These are phyloP conservation scores for Pleurostoma richardsiae DNA, from an alignment of 2,329 filamentous ascomycete genomes.

Conservation along the genomic window DNA sequence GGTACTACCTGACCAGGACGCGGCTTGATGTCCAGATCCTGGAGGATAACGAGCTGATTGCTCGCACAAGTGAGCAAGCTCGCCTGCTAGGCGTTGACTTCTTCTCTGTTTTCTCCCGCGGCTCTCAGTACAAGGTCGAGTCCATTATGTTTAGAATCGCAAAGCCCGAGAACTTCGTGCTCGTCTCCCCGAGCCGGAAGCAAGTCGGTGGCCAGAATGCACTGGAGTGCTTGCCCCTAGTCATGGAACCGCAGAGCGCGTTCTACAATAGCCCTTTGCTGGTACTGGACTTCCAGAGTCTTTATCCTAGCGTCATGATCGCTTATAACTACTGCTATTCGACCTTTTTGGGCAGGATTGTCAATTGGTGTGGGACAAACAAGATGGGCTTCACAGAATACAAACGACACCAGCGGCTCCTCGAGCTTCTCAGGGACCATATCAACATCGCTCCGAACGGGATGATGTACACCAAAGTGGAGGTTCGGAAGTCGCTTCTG, in stretches of 20 bases:
- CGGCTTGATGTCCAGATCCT: slow-evolving; percentile 86
- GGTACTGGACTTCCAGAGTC: slow-evolving; percentile 90
- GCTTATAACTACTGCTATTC: slow-evolving; percentile 99
- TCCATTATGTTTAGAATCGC: slow-evolving; percentile 98
- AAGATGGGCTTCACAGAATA: slow-evolving; percentile 96
- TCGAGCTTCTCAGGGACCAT: slow-evolving; percentile 75
- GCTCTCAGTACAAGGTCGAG: slow-evolving; percentile 97
- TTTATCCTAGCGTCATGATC: slow-evolving; percentile 98
- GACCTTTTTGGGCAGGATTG: slow-evolving; percentile 83
- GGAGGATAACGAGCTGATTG: slow-evolving; percentile 81
- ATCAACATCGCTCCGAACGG: slow-evolving; percentile 94
- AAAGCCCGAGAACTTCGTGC: slow-evolving; percentile 89
- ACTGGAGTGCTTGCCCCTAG: slow-evolving; percentile 85
- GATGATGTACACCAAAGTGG: slow-evolving; percentile 86
- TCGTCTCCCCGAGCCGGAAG: slow-evolving; percentile 84
- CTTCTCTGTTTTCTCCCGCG: slow-evolving; percentile 89
- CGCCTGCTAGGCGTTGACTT: slow-evolving; percentile 92
- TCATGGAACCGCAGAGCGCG: slow-evolving; percentile 95
- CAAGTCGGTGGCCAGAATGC: slow-evolving; percentile 94
- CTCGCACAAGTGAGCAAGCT: slow-evolving; percentile 90
- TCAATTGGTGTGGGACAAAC: slow-evolving; percentile 81
- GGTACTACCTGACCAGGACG: slow-evolving; percentile 72
- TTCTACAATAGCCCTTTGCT: slow-evolving; percentile 89
- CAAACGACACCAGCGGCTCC: slow-evolving; percentile 65
- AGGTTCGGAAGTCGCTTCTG: slow-evolving; percentile 82